Evolutionary conservation across 1,139 yeast species (phyloP).

Genomic region (Debaryomyces coudertii): DNA sequence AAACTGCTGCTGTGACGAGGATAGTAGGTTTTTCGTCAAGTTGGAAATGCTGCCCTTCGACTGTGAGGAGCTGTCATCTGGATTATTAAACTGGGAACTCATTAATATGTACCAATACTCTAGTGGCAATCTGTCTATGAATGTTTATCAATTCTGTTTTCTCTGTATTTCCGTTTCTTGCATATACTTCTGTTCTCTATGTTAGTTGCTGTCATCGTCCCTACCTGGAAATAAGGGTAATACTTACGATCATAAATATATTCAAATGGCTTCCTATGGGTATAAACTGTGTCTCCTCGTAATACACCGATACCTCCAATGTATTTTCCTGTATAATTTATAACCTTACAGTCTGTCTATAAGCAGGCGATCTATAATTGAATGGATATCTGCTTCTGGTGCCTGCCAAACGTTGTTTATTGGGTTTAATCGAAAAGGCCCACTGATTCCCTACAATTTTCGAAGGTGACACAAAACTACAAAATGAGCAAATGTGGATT

Average conservation of each 20-base stretch:
- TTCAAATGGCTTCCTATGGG: not conserved
- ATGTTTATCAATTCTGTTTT: not conserved
- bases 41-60: conserved; percentile 33
- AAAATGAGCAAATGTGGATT: not conserved
- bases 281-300: not conserved
- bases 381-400: not conserved
- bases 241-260: not conserved
- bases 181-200: not conserved
- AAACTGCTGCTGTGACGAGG: conserved; percentile 16
- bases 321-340: not conserved
- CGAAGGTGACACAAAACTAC: conserved; percentile 5
- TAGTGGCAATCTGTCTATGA: not conserved
- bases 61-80: conserved; percentile 12
- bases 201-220: not conserved
- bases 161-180: not conserved
- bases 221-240: not conserved
- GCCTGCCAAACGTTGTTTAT: not conserved
- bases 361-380: conserved; percentile 2
- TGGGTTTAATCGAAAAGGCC: not conserved
- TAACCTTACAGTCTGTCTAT: not conserved
- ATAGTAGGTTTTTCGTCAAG: conserved; percentile 41
- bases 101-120: conserved; percentile 7
- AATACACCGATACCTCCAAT: not conserved
- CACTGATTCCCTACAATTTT: conserved; percentile 6
- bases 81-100: conserved; percentile 16